phyloP scores from a whole-genome alignment of 116 monocot genomes.

The Dioscorea cayenensis region DNA sequence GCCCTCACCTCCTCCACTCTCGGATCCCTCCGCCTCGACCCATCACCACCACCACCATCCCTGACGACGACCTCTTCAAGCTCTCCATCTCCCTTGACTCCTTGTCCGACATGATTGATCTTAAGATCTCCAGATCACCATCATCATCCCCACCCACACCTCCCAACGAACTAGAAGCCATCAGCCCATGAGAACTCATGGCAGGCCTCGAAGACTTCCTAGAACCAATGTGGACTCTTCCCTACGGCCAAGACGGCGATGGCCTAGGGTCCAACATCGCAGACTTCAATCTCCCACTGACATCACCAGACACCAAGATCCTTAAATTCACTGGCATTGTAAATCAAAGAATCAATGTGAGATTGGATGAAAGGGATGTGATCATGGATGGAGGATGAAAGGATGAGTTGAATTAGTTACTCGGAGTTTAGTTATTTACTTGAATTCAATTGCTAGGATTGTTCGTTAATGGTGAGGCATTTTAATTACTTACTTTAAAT shows the following conservation, averaged over 20 bases:
- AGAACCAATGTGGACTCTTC: conserved; percentile 3
- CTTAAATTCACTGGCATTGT: conserved; percentile 33
- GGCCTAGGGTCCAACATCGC: background rate
- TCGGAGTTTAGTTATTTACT: conserved; percentile 23
- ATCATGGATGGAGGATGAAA: conserved; percentile 62
- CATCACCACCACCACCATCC: background rate
- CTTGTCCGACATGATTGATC: background rate
- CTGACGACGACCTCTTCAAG: conserved; percentile 1
- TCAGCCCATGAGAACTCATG: conserved; percentile 59
- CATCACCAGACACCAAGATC: background rate
- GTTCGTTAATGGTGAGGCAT: conserved; percentile 44
- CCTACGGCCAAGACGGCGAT: background rate
- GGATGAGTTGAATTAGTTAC: conserved; percentile 41
- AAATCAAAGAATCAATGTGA: conserved; percentile 36
- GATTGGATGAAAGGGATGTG: conserved; percentile 71
- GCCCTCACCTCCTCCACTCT: conserved; percentile 43
- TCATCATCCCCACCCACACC: too few species aligned
- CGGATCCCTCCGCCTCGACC: conserved; percentile 28
- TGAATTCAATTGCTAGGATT: conserved; percentile 33
- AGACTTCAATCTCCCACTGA: conserved; percentile 9
- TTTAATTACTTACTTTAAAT: too few species aligned
- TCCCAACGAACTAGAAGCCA: conserved; percentile 39
- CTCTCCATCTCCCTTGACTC: background rate
- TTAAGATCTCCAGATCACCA: background rate
- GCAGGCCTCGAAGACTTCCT: conserved; percentile 38